A percentile compares a stretch with the other conserved stretches of the same genome.
Evolutionary conservation across 257 asterid species (phyloP).

Genomic region (Solanum lycopersicoides): DNA sequence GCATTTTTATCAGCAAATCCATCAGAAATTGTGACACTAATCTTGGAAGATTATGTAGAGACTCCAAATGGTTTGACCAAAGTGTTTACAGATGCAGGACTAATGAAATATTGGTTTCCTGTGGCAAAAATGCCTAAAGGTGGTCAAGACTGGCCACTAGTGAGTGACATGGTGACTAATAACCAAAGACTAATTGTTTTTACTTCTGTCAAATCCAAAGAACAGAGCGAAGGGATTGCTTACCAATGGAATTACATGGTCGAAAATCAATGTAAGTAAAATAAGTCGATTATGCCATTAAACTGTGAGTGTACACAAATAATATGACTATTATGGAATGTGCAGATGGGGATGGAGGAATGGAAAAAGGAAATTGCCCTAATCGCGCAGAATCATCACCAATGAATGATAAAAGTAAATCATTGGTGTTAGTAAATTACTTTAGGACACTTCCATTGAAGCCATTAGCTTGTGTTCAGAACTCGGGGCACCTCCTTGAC

Average conservation of each 20-base stretch:
- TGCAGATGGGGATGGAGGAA: constrained; percentile 80
- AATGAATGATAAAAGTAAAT: constrained; percentile 49
- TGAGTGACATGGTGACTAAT: constrained; percentile 47
- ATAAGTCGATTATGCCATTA: not conserved
- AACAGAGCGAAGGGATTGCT: constrained; percentile 67
- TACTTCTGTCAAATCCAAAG: constrained; percentile 53
- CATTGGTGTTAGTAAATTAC: constrained; percentile 58
- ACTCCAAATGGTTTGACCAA: constrained; percentile 61
- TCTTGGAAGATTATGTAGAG: constrained; percentile 75
- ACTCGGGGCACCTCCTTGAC: constrained; percentile 39
- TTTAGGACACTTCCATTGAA: constrained; percentile 52
- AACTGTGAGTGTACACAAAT: not conserved
- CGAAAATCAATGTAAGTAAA: constrained; percentile 61
- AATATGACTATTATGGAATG: not conserved
- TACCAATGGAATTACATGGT: constrained; percentile 97
- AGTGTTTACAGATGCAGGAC: constrained; percentile 55
- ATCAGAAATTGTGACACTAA: constrained; percentile 70
- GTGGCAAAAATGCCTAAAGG: constrained; percentile 59
- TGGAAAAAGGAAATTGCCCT: constrained; percentile 50
- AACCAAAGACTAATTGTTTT: constrained; percentile 70
- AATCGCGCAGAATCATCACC: constrained; percentile 61
- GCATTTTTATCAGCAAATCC: constrained; percentile 57
- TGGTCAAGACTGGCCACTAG: constrained; percentile 76
- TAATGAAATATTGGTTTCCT: constrained; percentile 75
- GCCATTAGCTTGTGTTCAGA: constrained; percentile 48